These are phyloP conservation scores for Plasmodium vivax DNA, from an alignment of 169 alveolate genomes.

Conservation along the genomic window DNA sequence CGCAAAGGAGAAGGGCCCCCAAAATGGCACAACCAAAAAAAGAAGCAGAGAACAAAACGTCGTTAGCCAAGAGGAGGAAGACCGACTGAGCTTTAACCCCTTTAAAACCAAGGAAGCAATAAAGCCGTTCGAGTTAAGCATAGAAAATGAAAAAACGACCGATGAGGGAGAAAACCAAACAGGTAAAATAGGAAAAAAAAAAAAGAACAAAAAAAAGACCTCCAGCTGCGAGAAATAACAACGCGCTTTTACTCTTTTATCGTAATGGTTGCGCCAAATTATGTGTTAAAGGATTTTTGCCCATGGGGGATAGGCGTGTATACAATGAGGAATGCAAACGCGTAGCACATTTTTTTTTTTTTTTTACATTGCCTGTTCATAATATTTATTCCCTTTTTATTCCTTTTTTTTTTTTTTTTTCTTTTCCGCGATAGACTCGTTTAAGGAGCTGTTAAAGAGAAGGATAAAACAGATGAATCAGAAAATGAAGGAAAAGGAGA, in stretches of 20 bases:
- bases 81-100: constrained; percentile 17
- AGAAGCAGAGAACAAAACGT: background rate
- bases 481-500: background rate
- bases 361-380: background rate
- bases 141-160: constrained; percentile 15
- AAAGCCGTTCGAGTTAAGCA: constrained; percentile 16
- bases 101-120: constrained; percentile 5
- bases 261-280: background rate
- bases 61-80: background rate
- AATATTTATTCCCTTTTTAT: too few species aligned
- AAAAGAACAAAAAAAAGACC: background rate
- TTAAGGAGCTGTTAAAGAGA: constrained; percentile 23
- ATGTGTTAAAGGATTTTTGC: background rate
- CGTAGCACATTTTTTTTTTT: background rate
- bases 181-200: background rate
- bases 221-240: background rate
- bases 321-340: background rate
- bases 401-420: background rate
- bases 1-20: background rate
- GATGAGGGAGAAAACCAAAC: background rate
- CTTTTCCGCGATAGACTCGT: background rate
- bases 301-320: background rate
- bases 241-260: background rate
- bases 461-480: constrained; percentile 27
- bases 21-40: constrained; percentile 24